These are phyloP conservation scores for Corchorus capsularis DNA, from an alignment of 345 rosid genomes.

Conservation along the genomic window DNA sequence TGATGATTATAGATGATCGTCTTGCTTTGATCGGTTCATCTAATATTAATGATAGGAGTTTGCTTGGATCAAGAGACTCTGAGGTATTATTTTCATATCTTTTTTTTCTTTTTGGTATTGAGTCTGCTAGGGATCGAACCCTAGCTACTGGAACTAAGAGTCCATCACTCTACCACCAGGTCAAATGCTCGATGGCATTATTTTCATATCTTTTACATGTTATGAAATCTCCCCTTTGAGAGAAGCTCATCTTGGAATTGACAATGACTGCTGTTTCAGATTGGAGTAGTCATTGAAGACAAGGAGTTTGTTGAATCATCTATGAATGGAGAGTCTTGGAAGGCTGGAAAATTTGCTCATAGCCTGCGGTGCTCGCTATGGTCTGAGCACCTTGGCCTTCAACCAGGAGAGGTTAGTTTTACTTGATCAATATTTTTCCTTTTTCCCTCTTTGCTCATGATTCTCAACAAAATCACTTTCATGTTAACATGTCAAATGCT, in stretches of 20 bases:
- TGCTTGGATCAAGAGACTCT: slow-evolving; percentile 94
- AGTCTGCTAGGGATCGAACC: no score
- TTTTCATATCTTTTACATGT: no score
- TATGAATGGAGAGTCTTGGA: slow-evolving; percentile 79
- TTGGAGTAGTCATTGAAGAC: slow-evolving; percentile 82
- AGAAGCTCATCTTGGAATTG: neutral
- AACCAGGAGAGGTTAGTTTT: slow-evolving; percentile 57
- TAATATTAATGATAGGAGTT: slow-evolving; percentile 84
- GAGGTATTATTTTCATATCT: slow-evolving; percentile 52
- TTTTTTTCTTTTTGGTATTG: neutral
- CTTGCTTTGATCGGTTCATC: slow-evolving; percentile 76
- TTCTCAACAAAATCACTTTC: neutral
- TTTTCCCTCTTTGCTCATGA: neutral
- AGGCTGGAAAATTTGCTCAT: slow-evolving; percentile 75
- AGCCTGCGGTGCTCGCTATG: slow-evolving; percentile 79
- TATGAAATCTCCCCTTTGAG: neutral
- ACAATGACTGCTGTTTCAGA: slow-evolving; percentile 45
- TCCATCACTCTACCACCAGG: no score
- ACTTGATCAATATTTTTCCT: neutral
- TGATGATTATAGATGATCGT: slow-evolving; percentile 82
- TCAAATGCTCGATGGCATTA: no score
- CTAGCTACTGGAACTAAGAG: no score
- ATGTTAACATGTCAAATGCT: no score
- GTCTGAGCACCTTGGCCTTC: slow-evolving; percentile 91
- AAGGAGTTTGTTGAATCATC: slow-evolving; percentile 75